Percentiles rank a stretch among this genome's conserved stretches.
Evolutionary conservation across 2,329 filamentous ascomycete species (phyloP).

Genomic region (Calonectria leucothoes): DNA sequence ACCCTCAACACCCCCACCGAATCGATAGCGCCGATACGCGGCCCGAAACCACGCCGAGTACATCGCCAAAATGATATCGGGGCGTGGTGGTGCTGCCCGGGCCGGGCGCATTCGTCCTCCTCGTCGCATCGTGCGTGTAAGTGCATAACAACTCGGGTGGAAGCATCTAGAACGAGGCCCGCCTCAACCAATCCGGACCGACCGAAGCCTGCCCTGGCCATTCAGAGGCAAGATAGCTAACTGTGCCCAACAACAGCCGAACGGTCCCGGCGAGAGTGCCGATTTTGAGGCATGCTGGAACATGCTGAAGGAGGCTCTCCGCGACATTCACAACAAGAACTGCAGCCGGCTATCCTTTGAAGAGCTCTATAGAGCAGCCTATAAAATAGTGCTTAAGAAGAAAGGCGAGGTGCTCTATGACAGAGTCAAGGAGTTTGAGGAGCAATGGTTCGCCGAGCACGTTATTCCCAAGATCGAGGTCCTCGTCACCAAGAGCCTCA

Average conservation of each 20-base stretch:
- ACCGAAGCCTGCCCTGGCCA: not conserved
- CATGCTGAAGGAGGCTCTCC: conserved; percentile 79
- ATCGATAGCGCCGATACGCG: not conserved
- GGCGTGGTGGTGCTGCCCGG: conserved; percentile 57
- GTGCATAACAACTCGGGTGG: conserved; percentile 31
- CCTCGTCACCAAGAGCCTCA: conserved; percentile 77
- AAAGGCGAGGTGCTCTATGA: conserved; percentile 86
- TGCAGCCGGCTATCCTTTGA: conserved; percentile 93
- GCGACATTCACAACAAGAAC: conserved; percentile 92
- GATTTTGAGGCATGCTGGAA: conserved; percentile 92
- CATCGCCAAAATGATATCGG: conserved; percentile 57
- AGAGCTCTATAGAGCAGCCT: conserved; percentile 91
- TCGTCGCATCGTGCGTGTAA: conserved; percentile 56
- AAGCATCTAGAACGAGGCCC: conserved; percentile 7
- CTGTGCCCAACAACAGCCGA: conserved; percentile 43
- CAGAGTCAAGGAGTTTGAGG: conserved; percentile 83
- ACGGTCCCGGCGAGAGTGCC: conserved; percentile 64
- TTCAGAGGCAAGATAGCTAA: not conserved
- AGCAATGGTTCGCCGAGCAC: conserved; percentile 79
- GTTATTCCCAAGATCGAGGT: conserved; percentile 78
- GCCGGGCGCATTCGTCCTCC: conserved; percentile 56
- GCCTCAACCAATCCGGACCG: not conserved
- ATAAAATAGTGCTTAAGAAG: conserved; percentile 92
- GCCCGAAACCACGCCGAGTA: not conserved
- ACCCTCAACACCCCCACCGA: not conserved